phyloP scores from a whole-genome alignment of 805 yeast genomes.

The Teunomyces cretensis region DNA sequence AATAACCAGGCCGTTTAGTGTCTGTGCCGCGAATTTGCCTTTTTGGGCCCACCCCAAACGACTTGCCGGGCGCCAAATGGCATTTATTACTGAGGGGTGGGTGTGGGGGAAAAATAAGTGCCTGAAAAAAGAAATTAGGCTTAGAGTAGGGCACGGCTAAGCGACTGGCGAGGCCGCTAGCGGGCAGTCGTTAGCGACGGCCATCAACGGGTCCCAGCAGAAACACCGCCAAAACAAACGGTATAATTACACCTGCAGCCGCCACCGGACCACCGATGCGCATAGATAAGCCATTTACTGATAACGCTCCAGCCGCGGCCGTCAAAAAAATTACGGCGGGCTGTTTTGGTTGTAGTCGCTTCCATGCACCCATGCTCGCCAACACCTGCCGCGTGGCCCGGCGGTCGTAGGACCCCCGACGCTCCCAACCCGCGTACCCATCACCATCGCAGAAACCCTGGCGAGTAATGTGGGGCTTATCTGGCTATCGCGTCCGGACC shows the following conservation, averaged over 20 bases:
- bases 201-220: too few species aligned
- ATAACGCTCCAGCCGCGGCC: neutral
- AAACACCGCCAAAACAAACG: too few species aligned
- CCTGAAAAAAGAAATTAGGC: too few species aligned
- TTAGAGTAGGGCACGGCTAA: too few species aligned
- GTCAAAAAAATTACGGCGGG: neutral
- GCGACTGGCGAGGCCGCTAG: too few species aligned
- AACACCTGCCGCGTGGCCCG: neutral
- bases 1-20: too few species aligned
- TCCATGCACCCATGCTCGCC: neutral
- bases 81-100: neutral
- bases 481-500: neutral
- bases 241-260: too few species aligned
- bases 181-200: too few species aligned
- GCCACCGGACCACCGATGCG: neutral
- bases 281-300: neutral
- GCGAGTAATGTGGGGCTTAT: neutral
- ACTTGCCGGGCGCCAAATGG: neutral
- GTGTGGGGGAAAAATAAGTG: neutral
- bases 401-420: too few species aligned
- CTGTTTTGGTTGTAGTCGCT: neutral
- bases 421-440: neutral
- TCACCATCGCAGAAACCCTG: neutral
- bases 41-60: neutral
- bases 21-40: too few species aligned